A percentile compares a stretch with the other conserved stretches of the same genome.
These are phyloP conservation scores for Cantharellus cinnabarinus DNA, from an alignment of 768 basidiomycete species.

Conservation along the genomic window DNA sequence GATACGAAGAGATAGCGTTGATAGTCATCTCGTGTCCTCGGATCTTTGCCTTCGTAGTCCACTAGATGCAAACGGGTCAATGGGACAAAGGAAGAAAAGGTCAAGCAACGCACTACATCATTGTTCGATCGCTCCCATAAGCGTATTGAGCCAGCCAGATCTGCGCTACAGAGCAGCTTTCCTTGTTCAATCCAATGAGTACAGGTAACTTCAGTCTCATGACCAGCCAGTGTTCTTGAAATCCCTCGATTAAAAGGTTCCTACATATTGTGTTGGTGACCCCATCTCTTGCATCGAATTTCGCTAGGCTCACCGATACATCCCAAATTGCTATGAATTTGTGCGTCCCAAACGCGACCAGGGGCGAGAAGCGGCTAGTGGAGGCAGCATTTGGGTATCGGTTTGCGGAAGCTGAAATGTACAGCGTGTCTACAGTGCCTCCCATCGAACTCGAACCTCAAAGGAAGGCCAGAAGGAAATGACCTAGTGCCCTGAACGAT, in stretches of 20 bases:
- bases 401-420: constrained; percentile 31
- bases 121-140: constrained; percentile 32
- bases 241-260: constrained; percentile 33
- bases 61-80: constrained; percentile 25
- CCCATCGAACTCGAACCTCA: neutral
- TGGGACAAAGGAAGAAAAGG: neutral
- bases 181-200: constrained; percentile 38
- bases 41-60: constrained; percentile 25
- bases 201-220: constrained; percentile 53
- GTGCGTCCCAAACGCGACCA: constrained; percentile 39
- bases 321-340: constrained; percentile 42
- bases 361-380: constrained; percentile 14
- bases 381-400: constrained; percentile 24
- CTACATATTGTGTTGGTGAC: constrained; percentile 17
- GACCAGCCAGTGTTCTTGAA: constrained; percentile 50
- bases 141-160: constrained; percentile 47
- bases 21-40: constrained; percentile 52
- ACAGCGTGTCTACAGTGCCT: constrained; percentile 9
- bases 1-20: constrained; percentile 38
- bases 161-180: constrained; percentile 42
- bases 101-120: constrained; percentile 15
- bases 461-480: too few species aligned
- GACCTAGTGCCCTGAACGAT: too few species aligned
- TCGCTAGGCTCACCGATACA: constrained; percentile 21
- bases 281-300: neutral